These are phyloP conservation scores for Penicillium vulpinum DNA, from an alignment of 2,329 filamentous ascomycete genomes.

Conservation along the genomic window DNA sequence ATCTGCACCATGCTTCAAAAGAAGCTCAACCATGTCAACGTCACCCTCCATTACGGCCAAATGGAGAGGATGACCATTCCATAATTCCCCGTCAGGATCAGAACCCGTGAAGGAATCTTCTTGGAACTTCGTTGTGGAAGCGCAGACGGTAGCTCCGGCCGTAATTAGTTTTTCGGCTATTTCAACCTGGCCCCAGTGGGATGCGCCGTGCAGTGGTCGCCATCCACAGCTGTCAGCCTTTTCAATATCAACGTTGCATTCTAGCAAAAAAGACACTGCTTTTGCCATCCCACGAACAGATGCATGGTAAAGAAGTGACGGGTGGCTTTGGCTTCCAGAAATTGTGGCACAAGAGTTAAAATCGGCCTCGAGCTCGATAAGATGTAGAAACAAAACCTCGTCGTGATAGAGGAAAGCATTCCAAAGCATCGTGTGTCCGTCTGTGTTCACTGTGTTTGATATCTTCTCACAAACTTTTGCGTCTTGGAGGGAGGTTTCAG, in stretches of 20 bases:
- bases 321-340: background rate
- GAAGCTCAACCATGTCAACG: background rate
- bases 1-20: background rate
- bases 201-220: background rate
- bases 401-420: background rate
- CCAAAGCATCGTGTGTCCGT: background rate
- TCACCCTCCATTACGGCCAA: background rate
- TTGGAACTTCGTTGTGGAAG: background rate
- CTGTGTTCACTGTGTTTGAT: background rate
- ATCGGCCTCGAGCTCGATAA: background rate
- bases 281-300: background rate
- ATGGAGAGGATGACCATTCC: background rate
- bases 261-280: background rate
- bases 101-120: background rate
- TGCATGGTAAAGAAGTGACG: background rate
- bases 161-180: background rate
- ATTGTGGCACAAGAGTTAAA: background rate
- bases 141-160: background rate
- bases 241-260: background rate
- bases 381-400: background rate
- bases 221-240: background rate
- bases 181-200: background rate
- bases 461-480: background rate
- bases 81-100: background rate
- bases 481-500: background rate